Evolutionary conservation across 2,329 filamentous ascomycete species (phyloP).

Genomic region (Monosporascus ibericus): DNA sequence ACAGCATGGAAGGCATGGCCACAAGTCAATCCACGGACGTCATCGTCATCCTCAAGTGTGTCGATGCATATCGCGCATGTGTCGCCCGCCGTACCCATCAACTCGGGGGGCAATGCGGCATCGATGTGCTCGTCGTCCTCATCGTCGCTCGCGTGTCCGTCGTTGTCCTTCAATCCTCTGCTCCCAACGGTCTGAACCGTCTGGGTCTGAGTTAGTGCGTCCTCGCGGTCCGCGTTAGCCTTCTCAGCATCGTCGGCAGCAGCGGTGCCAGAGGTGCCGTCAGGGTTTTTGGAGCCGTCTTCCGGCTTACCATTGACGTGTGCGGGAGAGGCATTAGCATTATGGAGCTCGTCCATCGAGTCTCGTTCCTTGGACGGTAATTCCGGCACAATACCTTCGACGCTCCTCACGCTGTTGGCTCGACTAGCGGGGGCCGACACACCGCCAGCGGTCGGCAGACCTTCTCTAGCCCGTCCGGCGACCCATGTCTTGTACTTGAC

Average conservation of each 20-base stretch:
- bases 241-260: slow-evolving; percentile 6
- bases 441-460: slow-evolving; percentile 76
- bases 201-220: slow-evolving; percentile 12
- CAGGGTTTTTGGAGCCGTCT: slow-evolving; percentile 11
- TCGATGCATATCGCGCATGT: slow-evolving; percentile 97
- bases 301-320: slow-evolving; percentile 20
- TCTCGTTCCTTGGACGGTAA: slow-evolving; percentile 38
- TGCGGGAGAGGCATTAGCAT: slow-evolving; percentile 20
- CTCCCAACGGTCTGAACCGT: slow-evolving; percentile 15
- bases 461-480: slow-evolving; percentile 72
- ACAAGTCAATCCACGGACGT: slow-evolving; percentile 87
- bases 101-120: slow-evolving; percentile 73
- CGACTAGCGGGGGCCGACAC: slow-evolving; percentile 70
- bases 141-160: slow-evolving; percentile 33
- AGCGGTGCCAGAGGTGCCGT: slow-evolving; percentile 19
- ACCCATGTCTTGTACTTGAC: slow-evolving; percentile 97
- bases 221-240: slow-evolving; percentile 4
- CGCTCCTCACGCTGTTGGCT: slow-evolving; percentile 66
- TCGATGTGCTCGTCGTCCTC: slow-evolving; percentile 79
- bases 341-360: slow-evolving; percentile 35
- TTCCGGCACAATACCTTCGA: slow-evolving; percentile 48
- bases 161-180: slow-evolving; percentile 19
- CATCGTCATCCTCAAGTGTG: slow-evolving; percentile 87
- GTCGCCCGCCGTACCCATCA: slow-evolving; percentile 77
- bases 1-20: slow-evolving; percentile 98